A percentile compares a stretch with the other conserved stretches of the same genome.
These are phyloP conservation scores for Otatea glauca DNA, from an alignment of 176 grass and related monocot genomes.

Conservation along the genomic window DNA sequence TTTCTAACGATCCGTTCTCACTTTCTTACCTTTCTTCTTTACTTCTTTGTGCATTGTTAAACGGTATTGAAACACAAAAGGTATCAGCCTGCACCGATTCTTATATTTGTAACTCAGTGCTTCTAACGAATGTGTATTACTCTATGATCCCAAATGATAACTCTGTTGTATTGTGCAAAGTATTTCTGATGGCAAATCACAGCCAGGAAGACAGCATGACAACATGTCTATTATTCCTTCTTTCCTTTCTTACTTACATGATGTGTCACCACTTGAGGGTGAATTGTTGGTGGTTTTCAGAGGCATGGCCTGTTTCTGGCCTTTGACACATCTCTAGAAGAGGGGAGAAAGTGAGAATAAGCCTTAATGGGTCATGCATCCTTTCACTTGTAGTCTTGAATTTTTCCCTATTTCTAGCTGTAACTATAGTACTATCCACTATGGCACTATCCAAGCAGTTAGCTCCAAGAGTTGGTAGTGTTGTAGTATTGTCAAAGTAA, in stretches of 20 bases:
- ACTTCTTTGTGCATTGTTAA: background rate
- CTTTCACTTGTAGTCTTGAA: background rate
- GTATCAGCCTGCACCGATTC: background rate
- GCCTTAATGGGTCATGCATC: background rate
- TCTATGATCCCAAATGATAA: background rate
- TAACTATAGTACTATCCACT: background rate
- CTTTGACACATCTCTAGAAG: background rate
- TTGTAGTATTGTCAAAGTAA: background rate
- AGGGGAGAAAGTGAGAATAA: background rate
- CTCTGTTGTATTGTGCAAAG: background rate
- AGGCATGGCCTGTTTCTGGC: background rate
- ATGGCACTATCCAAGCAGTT: background rate
- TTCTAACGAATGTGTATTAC: background rate
- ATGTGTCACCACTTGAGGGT: constrained; percentile 29
- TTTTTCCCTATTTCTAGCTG: background rate
- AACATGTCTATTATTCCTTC: background rate
- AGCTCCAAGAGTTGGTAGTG: no score
- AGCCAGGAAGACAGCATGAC: background rate
- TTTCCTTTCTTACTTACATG: background rate
- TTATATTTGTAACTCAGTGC: background rate
- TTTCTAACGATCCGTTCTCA: background rate
- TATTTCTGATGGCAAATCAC: background rate
- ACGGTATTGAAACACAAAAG: background rate
- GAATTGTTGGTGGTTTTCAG: constrained; percentile 24
- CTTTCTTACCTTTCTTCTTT: constrained; percentile 11